A percentile compares a stretch with the other conserved stretches of the same genome.
phyloP scores from a whole-genome alignment of 2,329 filamentous ascomycete genomes.

The Monosporascus sp. region DNA sequence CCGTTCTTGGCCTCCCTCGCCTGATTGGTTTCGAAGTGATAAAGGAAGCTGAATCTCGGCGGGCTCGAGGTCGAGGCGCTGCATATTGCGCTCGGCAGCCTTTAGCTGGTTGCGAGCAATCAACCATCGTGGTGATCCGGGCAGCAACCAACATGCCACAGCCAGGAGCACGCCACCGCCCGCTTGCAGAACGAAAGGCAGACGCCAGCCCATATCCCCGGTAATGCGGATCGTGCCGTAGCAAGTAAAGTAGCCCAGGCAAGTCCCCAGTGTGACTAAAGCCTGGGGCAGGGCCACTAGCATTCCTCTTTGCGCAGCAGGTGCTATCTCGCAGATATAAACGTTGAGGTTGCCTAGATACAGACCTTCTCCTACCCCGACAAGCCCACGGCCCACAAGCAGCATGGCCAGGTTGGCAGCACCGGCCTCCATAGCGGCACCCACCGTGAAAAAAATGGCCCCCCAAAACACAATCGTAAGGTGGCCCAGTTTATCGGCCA shows the following conservation, averaged over 20 bases:
- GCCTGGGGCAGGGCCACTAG: conserved; percentile 46
- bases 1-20: conserved; percentile 10
- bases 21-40: no score
- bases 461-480: conserved; percentile 32
- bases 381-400: conserved; percentile 44
- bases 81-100: no score
- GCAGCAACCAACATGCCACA: conserved; percentile 32
- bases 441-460: conserved; percentile 43
- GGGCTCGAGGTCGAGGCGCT: no score
- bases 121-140: conserved; percentile 50
- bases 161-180: conserved; percentile 32
- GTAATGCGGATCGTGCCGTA: conserved; percentile 44
- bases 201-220: conserved; percentile 45
- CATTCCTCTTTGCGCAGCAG: conserved; percentile 38
- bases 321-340: conserved; percentile 54
- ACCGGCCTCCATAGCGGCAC: conserved; percentile 43
- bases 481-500: no score
- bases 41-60: no score
- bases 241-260: conserved; percentile 50
- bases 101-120: no score
- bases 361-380: conserved; percentile 50
- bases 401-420: conserved; percentile 43
- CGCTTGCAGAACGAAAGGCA: conserved; percentile 44
- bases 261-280: conserved; percentile 40
- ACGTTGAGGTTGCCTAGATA: conserved; percentile 47